A percentile compares a stretch with the other conserved stretches of the same genome.
Evolutionary conservation across 176 grass and related monocot genomes (phyloP).

Genomic region (Zoysia pacifica): DNA sequence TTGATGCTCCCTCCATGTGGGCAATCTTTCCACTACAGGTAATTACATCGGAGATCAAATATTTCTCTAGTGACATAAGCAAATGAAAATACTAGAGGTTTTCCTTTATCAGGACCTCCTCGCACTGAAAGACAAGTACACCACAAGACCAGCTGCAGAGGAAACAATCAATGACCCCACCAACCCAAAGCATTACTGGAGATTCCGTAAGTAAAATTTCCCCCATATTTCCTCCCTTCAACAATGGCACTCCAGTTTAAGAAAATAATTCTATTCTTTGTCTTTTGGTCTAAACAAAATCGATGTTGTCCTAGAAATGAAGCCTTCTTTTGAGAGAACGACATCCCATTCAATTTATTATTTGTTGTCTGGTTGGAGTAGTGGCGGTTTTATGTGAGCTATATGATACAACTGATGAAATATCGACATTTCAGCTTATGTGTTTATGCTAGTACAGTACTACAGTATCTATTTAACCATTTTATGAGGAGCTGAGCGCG

Average conservation of each 20-base stretch:
- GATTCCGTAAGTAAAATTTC: conserved; percentile 74
- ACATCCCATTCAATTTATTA: not conserved
- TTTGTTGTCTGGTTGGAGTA: conserved; percentile 25
- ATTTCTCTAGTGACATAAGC: conserved; percentile 11
- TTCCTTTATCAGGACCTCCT: conserved; percentile 74
- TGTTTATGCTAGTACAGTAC: not conserved
- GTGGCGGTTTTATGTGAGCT: not conserved
- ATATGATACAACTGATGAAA: conserved; percentile 12
- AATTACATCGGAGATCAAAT: not conserved
- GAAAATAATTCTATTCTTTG: conserved; percentile 16
- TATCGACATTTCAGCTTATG: conserved; percentile 1
- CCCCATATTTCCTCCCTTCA: not conserved
- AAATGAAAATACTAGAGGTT: conserved; percentile 9
- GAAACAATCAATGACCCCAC: conserved; percentile 99
- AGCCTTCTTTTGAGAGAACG: not conserved
- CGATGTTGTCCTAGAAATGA: conserved; percentile 24
- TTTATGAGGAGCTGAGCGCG: conserved; percentile 8
- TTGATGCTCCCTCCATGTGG: conserved; percentile 88
- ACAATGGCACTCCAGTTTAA: too few species aligned
- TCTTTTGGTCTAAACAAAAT: too few species aligned
- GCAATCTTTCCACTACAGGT: conserved; percentile 98
- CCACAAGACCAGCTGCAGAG: conserved; percentile 71
- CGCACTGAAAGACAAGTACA: conserved; percentile 95
- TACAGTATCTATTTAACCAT: not conserved
- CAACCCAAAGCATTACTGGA: conserved; percentile 95